Conservation (phyloP, 257 asterid genomes). For the Parsonsia alboflavescens region DNA sequence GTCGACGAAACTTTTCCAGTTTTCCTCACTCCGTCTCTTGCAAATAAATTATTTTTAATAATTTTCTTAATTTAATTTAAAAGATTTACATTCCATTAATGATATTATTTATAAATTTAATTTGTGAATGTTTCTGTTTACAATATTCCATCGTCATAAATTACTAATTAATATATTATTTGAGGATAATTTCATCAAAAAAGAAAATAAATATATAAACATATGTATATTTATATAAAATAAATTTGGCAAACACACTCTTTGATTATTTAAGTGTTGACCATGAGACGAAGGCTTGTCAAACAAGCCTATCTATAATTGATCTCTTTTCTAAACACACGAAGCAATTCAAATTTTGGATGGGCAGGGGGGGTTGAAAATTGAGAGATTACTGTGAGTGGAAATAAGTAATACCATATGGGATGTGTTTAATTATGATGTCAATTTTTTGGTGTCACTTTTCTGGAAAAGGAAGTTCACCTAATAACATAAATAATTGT, state of each 20-base stretch:
- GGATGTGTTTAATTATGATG: not conserved
- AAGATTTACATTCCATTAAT: no score
- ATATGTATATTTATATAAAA: no score
- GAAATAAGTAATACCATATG: not conserved
- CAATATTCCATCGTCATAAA: no score
- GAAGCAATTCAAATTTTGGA: slow-evolving; percentile 10
- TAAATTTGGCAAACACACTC: not conserved
- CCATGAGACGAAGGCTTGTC: not conserved
- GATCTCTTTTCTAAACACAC: slow-evolving; percentile 17
- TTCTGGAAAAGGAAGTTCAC: slow-evolving; percentile 23
- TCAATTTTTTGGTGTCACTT: slow-evolving; percentile 15
- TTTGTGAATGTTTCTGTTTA: no score
- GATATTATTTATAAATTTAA: no score
- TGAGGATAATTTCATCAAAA: no score
- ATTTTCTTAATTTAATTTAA: no score
- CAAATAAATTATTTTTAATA: no score
- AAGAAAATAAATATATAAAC: no score
- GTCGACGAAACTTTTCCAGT: not conserved
- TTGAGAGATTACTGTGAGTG: not conserved
- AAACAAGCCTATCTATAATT: slow-evolving; percentile 20
- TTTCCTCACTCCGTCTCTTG: not conserved
- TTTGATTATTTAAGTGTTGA: not conserved
- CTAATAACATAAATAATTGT: slow-evolving; percentile 22
- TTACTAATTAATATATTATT: no score
- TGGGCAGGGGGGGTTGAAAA: no score